These are phyloP conservation scores for Pseudotulostoma volvatum DNA, from an alignment of 495 filamentous ascomycete species.

Conservation along the genomic window DNA sequence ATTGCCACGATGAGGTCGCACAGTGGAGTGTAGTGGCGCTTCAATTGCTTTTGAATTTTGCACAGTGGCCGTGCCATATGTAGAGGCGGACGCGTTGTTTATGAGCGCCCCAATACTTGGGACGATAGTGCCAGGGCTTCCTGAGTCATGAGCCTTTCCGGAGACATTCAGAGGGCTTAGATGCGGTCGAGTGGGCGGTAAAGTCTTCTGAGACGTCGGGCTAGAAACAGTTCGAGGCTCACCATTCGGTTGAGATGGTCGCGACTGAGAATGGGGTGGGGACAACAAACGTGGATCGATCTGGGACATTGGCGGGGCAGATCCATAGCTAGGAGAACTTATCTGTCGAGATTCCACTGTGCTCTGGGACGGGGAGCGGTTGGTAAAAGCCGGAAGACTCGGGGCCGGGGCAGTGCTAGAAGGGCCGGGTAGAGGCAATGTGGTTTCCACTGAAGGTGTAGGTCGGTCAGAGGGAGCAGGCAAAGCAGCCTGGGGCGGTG, in stretches of 20 bases:
- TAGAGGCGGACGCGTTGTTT: constrained; percentile 28
- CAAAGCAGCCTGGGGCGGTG: constrained; percentile 15
- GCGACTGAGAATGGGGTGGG: constrained; percentile 17
- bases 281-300: constrained; percentile 23
- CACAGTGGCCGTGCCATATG: constrained; percentile 22
- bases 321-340: constrained; percentile 19
- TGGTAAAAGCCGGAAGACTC: constrained; percentile 11
- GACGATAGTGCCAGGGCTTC: constrained; percentile 22
- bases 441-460: constrained; percentile 16
- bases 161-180: constrained; percentile 10
- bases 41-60: constrained; percentile 9
- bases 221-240: constrained; percentile 12
- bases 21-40: constrained; percentile 7
- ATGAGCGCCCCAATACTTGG: constrained; percentile 37
- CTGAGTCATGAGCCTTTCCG: constrained; percentile 13
- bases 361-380: constrained; percentile 22
- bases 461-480: constrained; percentile 21
- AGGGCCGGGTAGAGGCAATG: constrained; percentile 12
- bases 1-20: constrained; percentile 1
- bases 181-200: constrained; percentile 11
- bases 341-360: constrained; percentile 15
- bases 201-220: constrained; percentile 19
- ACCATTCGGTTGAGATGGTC: constrained; percentile 14
- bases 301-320: constrained; percentile 2
- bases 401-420: constrained; percentile 9